Evolutionary conservation across 2,329 filamentous ascomycete species (phyloP), one percentile per base, ranked within the genome.

Genomic region (Colletotrichum eremochloae): DNA sequence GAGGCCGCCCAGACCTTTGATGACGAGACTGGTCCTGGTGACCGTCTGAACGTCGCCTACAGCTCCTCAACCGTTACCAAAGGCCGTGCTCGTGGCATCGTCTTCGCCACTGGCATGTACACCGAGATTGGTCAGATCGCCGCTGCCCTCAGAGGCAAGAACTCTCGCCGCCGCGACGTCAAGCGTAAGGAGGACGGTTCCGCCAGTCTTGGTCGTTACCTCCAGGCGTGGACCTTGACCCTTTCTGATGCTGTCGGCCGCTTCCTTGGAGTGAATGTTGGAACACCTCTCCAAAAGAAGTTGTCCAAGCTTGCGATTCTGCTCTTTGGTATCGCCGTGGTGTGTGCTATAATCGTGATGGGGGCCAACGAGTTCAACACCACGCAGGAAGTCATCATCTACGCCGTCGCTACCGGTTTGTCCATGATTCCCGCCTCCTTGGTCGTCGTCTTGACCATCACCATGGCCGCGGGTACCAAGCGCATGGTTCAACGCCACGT

Each of bases 211-310:
- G 69, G 74, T 31, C 80, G 79, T 40, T 81, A 80, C 72, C 63
- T 81, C 40, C 75, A 83, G 64, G 81, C 82, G 1, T 83, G 80
- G 80, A 77, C 77, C 0, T 74, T 84, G 44, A 85, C 83, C 7
- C 74, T 78, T 8, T 77, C 77, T 9, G 78, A 81, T 65, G 81
- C 80, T 24, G 75, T 81, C 60, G 83, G 83, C 29, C 81, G 84
- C 74, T 85, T 88, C 77, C 86, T 89, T 63, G 87, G 84, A 60
- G 78, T 85, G 71, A 82, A 80, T 50, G 82, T 89, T 42, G 92
- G 92, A 50, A 94, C 92, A 15, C 92, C 92, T 1, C 84, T 94
- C 42, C 91, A 93, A 79, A 88, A 87, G 75, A 93, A 91, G 79
- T 82, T 94, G 60, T 91, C 90, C 76, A 91, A 92, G 80, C 88